These are phyloP conservation scores for Salvia rosmarinus DNA, from an alignment of 257 asterid genomes.

Conservation along the genomic window DNA sequence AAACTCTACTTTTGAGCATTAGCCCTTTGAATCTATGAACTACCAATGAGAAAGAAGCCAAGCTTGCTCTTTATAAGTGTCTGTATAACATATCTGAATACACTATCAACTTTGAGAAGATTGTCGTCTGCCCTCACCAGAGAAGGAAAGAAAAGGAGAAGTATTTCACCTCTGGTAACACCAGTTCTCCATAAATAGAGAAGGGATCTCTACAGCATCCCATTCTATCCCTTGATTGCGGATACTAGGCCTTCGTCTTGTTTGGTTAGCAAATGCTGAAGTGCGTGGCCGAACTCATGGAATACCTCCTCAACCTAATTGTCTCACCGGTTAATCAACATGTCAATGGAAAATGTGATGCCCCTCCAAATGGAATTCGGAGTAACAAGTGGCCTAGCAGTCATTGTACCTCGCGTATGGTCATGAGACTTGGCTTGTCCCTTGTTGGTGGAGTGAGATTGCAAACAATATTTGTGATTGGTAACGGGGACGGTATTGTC, in stretches of 20 bases:
- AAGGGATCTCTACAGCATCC: slow-evolving; percentile 89
- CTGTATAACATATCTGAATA: too few species aligned
- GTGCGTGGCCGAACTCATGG: slow-evolving; percentile 93
- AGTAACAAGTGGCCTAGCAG: not conserved
- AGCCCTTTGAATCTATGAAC: not conserved
- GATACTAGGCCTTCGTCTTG: slow-evolving; percentile 88
- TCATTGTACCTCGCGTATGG: slow-evolving; percentile 68
- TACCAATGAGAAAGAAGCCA: too few species aligned
- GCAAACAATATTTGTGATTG: slow-evolving; percentile 75
- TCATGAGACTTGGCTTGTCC: slow-evolving; percentile 85
- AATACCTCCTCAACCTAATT: slow-evolving; percentile 75
- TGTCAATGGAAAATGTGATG: not conserved
- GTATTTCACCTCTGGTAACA: slow-evolving; percentile 75
- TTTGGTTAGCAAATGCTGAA: slow-evolving; percentile 84
- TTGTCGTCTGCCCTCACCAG: too few species aligned
- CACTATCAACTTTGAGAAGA: not conserved
- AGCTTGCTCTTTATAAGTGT: too few species aligned
- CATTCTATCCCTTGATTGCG: slow-evolving; percentile 69
- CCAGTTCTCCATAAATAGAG: slow-evolving; percentile 92
- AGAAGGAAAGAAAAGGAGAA: not conserved
- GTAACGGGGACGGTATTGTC: slow-evolving; percentile 61
- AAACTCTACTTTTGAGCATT: too few species aligned
- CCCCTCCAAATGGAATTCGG: not conserved
- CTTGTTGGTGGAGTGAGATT: slow-evolving; percentile 81
- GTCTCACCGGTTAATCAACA: slow-evolving; percentile 23